These are phyloP conservation scores for Penicillium sp. DNA, from an alignment of 2,329 filamentous ascomycete species.

Conservation along the genomic window DNA sequence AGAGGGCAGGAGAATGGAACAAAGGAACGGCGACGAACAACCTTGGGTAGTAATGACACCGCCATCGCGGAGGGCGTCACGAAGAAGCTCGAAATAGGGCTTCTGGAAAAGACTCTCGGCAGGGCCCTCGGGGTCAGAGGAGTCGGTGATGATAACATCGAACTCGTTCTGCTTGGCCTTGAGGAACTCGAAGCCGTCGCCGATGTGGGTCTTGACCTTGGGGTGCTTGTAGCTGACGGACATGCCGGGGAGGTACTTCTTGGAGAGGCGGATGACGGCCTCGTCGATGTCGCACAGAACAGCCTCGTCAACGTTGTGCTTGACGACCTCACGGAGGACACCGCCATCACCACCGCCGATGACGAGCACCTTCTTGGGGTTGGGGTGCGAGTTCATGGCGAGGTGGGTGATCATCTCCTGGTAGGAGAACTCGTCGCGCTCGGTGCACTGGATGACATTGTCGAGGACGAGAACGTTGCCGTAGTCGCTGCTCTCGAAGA, in stretches of 20 bases:
- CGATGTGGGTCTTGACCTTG: slow-evolving; percentile 87
- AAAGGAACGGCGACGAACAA: slow-evolving; percentile 85
- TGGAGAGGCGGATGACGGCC: slow-evolving; percentile 96
- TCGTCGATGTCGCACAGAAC: slow-evolving; percentile 98
- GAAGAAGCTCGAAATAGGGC: slow-evolving; percentile 93
- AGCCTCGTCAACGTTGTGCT: slow-evolving; percentile 97
- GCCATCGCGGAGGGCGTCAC: slow-evolving; percentile 85
- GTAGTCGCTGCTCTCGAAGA: slow-evolving; percentile 97
- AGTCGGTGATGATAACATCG: slow-evolving; percentile 99
- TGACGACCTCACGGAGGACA: slow-evolving; percentile 96
- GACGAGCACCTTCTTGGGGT: slow-evolving; percentile 97
- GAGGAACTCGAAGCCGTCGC: slow-evolving; percentile 98
- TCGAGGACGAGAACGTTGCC: slow-evolving; percentile 95
- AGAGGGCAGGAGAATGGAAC: slow-evolving; percentile 1
- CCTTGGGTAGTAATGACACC: slow-evolving; percentile 99
- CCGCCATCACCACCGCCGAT: slow-evolving; percentile 97
- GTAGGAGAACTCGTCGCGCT: slow-evolving; percentile 98
- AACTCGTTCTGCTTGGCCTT: slow-evolving; percentile 95
- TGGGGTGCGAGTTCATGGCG: slow-evolving; percentile 96
- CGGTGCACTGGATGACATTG: slow-evolving; percentile 98
- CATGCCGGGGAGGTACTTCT: slow-evolving; percentile 96
- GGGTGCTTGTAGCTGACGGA: slow-evolving; percentile 88
- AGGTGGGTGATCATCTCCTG: slow-evolving; percentile 99
- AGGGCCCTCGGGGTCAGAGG: slow-evolving; percentile 93
- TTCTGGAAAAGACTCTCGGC: slow-evolving; percentile 98